Evolutionary conservation across 78 protist species (phyloP).

Genomic region (Emiliania huxleyi): DNA sequence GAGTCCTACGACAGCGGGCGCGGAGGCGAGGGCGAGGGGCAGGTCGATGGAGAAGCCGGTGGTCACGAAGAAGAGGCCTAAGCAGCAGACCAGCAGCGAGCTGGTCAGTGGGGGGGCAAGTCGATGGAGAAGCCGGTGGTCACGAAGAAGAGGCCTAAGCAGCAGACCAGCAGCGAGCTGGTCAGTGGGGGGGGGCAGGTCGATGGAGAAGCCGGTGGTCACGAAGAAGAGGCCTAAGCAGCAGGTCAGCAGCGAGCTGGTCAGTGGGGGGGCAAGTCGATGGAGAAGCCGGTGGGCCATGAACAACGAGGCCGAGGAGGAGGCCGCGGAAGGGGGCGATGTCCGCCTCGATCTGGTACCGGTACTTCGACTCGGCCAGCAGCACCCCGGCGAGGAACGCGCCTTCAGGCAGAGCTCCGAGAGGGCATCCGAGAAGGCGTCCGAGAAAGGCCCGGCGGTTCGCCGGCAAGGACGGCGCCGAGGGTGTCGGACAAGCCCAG

Average conservation of each 20-base stretch:
- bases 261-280: too few species aligned
- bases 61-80: constrained; percentile 28
- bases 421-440: too few species aligned
- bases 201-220: background rate
- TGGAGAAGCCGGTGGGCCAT: constrained; percentile 5
- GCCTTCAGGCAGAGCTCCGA: too few species aligned
- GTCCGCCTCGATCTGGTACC: constrained; percentile 39
- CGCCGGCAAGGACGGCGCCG: constrained; percentile 38
- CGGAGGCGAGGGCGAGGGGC: background rate
- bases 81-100: too few species aligned
- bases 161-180: too few species aligned
- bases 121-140: too few species aligned
- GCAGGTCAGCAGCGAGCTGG: too few species aligned
- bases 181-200: background rate
- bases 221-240: constrained; percentile 42
- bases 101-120: too few species aligned
- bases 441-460: too few species aligned
- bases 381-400: constrained; percentile 40
- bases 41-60: background rate
- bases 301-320: constrained; percentile 36
- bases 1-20: background rate
- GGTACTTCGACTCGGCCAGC: background rate
- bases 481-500: constrained; percentile 35
- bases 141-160: too few species aligned
- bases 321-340: constrained; percentile 27